Percentiles rank a stretch among this genome's conserved stretches.
phyloP scores from a whole-genome alignment of 305 asterid species.

The Fraxinus xanthoxyloides region DNA sequence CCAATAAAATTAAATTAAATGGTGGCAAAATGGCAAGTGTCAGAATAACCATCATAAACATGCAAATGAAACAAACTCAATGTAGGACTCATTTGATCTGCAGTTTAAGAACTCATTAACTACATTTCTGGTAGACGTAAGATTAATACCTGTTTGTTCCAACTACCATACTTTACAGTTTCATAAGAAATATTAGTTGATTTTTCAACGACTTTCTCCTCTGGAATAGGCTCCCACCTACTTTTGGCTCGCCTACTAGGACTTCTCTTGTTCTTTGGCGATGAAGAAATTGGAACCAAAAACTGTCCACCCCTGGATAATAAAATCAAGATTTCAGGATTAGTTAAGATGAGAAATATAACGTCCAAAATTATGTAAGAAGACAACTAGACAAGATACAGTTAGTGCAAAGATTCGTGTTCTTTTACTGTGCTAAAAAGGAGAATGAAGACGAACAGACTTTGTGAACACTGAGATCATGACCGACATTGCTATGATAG shows the following conservation, averaged over 20 bases:
- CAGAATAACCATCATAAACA: conserved; percentile 2
- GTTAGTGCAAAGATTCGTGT: background rate
- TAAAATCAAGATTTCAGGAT: conserved; percentile 17
- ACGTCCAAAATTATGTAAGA: background rate
- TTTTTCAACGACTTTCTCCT: conserved; percentile 57
- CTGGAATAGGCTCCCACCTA: conserved; percentile 92
- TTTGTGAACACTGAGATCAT: background rate
- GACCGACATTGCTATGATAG: background rate
- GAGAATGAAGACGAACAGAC: background rate
- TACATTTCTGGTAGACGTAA: conserved; percentile 4
- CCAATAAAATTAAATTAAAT: background rate
- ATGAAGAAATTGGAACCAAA: conserved; percentile 41
- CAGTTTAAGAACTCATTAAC: background rate
- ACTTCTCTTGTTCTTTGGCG: conserved; percentile 62
- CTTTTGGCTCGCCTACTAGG: conserved; percentile 86
- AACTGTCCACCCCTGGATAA: conserved; percentile 47
- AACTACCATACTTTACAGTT: conserved; percentile 57
- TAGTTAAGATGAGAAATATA: background rate
- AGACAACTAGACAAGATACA: background rate
- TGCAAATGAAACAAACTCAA: background rate
- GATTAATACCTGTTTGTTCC: conserved; percentile 75
- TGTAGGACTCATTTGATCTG: background rate
- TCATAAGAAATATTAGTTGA: conserved; percentile 40
- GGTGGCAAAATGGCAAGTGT: conserved; percentile 11
- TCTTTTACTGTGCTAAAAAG: background rate